Conservation (phyloP, 2,329 filamentous ascomycete genomes). For the Fonsecaea erecta region DNA sequence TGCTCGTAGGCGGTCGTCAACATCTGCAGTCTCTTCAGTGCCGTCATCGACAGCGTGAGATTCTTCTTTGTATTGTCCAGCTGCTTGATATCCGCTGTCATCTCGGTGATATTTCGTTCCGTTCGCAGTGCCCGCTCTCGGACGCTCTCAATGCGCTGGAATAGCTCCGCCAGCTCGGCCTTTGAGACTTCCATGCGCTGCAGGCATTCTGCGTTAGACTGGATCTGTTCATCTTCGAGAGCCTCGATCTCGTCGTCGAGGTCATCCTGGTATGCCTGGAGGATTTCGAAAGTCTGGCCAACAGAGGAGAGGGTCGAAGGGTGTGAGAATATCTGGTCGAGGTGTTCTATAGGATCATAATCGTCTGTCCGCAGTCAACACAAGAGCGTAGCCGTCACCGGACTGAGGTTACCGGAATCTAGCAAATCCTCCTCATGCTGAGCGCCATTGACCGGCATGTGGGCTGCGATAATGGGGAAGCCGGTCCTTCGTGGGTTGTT, state of each 20-base stretch:
- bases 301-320: conserved; percentile 82
- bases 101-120: conserved; percentile 93
- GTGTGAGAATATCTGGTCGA: conserved; percentile 92
- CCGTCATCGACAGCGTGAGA: conserved; percentile 95
- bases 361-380: conserved; percentile 59
- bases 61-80: conserved; percentile 96
- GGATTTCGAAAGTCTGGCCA: conserved; percentile 70
- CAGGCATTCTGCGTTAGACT: conserved; percentile 83
- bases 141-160: conserved; percentile 93
- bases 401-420: conserved; percentile 48
- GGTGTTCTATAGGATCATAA: conserved; percentile 89
- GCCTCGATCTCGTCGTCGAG: conserved; percentile 76
- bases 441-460: conserved; percentile 34
- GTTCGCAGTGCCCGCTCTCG: conserved; percentile 87
- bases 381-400: not conserved
- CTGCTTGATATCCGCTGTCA: conserved; percentile 98
- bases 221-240: conserved; percentile 76
- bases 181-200: conserved; percentile 91
- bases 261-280: conserved; percentile 78
- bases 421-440: conserved; percentile 45
- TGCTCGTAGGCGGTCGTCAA: conserved; percentile 99
- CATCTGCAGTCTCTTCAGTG: conserved; percentile 96
- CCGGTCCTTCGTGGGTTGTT: conserved; percentile 1
- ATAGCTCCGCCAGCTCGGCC: conserved; percentile 83
- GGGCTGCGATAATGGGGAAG: conserved; percentile 9